These are phyloP conservation scores for Moniliophthora roreri DNA, from an alignment of 1,284 basidiomycete genomes.

Conservation along the genomic window DNA sequence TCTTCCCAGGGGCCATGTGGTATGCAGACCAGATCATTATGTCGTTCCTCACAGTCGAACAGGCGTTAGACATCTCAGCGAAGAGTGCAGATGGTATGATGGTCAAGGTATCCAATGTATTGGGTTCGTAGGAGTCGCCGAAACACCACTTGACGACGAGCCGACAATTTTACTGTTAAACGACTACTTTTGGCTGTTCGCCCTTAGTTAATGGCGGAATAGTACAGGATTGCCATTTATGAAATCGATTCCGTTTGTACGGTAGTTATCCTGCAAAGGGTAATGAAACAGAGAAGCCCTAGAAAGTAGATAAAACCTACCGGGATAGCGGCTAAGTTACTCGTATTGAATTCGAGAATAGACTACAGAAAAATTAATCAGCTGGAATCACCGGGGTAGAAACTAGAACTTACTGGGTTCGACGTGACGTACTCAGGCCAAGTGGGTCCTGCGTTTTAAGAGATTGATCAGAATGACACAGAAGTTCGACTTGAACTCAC, in stretches of 20 bases:
- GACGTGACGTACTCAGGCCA: neutral
- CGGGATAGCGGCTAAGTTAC: neutral
- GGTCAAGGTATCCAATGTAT: too few species aligned
- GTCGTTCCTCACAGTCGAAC: too few species aligned
- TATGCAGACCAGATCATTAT: too few species aligned
- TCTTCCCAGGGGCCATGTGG: too few species aligned
- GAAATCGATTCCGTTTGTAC: neutral
- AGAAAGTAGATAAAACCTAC: neutral
- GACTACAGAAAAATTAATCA: neutral
- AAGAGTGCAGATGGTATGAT: too few species aligned
- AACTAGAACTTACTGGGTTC: neutral
- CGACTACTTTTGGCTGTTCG: too few species aligned
- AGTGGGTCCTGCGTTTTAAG: neutral
- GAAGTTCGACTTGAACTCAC: neutral
- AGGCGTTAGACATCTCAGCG: too few species aligned
- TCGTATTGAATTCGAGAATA: neutral
- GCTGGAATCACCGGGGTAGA: neutral
- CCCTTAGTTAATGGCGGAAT: constrained; percentile 1
- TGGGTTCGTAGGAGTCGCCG: too few species aligned
- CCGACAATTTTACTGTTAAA: too few species aligned
- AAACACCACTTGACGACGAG: too few species aligned
- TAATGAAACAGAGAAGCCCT: neutral
- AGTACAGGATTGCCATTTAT: neutral
- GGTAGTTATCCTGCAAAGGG: neutral
- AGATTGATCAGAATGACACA: neutral